Percentiles rank a stretch among this genome's conserved stretches.
These are phyloP conservation scores for Euphrasia confusa DNA, from an alignment of 257 asterid genomes.

Conservation along the genomic window DNA sequence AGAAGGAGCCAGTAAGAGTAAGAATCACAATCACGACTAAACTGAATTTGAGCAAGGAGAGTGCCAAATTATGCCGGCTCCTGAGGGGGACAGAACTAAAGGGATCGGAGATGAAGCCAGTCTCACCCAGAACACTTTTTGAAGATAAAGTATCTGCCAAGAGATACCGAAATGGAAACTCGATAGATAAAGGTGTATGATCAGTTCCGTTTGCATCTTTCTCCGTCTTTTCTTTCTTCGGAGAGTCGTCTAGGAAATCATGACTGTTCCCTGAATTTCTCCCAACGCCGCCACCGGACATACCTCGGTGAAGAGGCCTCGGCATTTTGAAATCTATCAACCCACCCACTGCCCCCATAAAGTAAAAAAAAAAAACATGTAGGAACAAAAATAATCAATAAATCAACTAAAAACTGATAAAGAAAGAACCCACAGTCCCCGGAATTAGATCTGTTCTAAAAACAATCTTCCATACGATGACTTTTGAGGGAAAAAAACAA, in stretches of 20 bases:
- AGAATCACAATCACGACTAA: constrained; percentile 66
- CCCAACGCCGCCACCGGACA: constrained; percentile 54
- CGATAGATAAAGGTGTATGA: constrained; percentile 39
- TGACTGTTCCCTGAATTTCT: constrained; percentile 46
- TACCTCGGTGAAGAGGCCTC: constrained; percentile 90
- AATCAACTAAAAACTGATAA: constrained; percentile 1
- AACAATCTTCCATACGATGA: constrained; percentile 3
- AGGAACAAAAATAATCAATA: constrained; percentile 11
- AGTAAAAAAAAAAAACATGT: no score
- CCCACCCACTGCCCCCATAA: no score
- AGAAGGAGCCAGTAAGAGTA: constrained; percentile 83
- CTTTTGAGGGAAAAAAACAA: background rate
- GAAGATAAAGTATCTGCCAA: constrained; percentile 54
- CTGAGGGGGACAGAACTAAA: constrained; percentile 29
- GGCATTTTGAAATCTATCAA: constrained; percentile 59
- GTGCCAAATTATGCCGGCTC: constrained; percentile 51
- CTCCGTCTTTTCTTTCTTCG: constrained; percentile 66
- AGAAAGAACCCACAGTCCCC: constrained; percentile 10
- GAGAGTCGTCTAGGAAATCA: constrained; percentile 72
- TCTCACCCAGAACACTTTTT: constrained; percentile 49
- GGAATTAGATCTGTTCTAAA: constrained; percentile 27
- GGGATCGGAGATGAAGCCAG: constrained; percentile 68
- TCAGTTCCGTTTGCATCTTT: constrained; percentile 18
- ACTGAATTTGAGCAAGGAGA: constrained; percentile 56
- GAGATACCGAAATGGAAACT: constrained; percentile 55